Percentiles rank a stretch among this genome's conserved stretches.
phyloP scores from a whole-genome alignment of 2,329 filamentous ascomycete genomes.

The Dactylella cylindrospora region DNA sequence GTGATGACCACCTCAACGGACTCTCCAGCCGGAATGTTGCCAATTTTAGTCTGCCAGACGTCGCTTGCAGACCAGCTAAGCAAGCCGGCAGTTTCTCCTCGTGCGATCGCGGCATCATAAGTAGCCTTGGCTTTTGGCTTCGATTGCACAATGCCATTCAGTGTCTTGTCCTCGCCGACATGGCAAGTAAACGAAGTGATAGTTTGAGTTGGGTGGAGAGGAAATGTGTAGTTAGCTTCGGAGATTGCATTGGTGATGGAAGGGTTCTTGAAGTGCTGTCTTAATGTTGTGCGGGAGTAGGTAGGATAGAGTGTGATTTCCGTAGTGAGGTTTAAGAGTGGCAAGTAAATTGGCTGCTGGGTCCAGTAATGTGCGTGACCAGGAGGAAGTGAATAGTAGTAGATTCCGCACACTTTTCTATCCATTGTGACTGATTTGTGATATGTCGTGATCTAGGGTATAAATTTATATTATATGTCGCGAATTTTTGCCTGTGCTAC shows the following conservation, averaged over 20 bases:
- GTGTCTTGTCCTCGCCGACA: conserved; percentile 60
- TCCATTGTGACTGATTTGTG: no score
- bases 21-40: conserved; percentile 65
- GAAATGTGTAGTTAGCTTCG: conserved; percentile 68
- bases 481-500: no score
- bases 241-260: conserved; percentile 54
- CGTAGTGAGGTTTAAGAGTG: conserved; percentile 24
- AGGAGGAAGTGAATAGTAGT: no score
- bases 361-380: no score
- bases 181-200: conserved; percentile 68
- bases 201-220: conserved; percentile 70
- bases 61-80: conserved; percentile 66
- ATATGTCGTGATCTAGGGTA: no score
- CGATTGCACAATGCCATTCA: conserved; percentile 68
- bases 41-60: conserved; percentile 68
- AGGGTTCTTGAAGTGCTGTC: conserved; percentile 65
- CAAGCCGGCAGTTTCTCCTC: conserved; percentile 65
- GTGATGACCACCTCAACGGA: conserved; percentile 61
- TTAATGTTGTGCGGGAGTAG: conserved; percentile 55
- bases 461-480: no score
- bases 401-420: no score
- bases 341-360: conserved; percentile 15
- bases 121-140: conserved; percentile 62
- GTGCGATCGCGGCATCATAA: conserved; percentile 62
- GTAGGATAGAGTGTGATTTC: conserved; percentile 41